Evolutionary conservation across 2,329 filamentous ascomycete genomes (phyloP).

Genomic region (Claviceps sp.): DNA sequence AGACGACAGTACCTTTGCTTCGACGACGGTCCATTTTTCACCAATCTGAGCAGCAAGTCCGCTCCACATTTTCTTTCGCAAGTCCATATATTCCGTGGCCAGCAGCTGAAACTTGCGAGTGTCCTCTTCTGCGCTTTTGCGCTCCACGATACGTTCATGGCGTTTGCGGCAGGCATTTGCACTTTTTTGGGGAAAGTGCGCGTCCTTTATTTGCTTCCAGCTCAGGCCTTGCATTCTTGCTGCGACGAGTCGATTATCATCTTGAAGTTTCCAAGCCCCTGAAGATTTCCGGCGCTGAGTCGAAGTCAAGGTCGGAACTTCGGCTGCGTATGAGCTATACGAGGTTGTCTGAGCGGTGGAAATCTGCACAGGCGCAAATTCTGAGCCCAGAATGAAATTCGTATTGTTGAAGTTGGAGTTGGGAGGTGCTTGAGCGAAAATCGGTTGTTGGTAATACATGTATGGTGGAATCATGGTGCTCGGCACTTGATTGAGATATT

Average conservation of each 20-base stretch:
- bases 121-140: conserved; percentile 62
- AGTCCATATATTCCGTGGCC: conserved; percentile 64
- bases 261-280: conserved; percentile 57
- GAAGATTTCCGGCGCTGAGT: conserved; percentile 43
- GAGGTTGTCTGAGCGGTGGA: conserved; percentile 11
- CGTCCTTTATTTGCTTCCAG: conserved; percentile 68
- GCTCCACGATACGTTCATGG: conserved; percentile 73
- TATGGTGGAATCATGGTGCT: conserved; percentile 28
- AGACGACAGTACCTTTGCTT: conserved; percentile 38
- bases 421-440: conserved; percentile 25
- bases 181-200: conserved; percentile 65
- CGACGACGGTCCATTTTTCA: conserved; percentile 68
- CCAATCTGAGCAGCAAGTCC: conserved; percentile 58
- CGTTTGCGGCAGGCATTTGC: conserved; percentile 81
- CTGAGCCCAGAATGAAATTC: conserved; percentile 19
- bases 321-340: conserved; percentile 28
- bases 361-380: conserved; percentile 14
- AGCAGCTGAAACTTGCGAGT: conserved; percentile 59
- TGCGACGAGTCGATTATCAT: conserved; percentile 60
- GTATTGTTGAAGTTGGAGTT: conserved; percentile 27
- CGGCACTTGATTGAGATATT: conserved; percentile 23
- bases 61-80: conserved; percentile 72
- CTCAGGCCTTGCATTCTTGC: conserved; percentile 66
- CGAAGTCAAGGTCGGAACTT: conserved; percentile 25
- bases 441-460: conserved; percentile 27